Conservation (phyloP, 495 filamentous ascomycete species). For the Paragyromitra xinjiangensis region DNA sequence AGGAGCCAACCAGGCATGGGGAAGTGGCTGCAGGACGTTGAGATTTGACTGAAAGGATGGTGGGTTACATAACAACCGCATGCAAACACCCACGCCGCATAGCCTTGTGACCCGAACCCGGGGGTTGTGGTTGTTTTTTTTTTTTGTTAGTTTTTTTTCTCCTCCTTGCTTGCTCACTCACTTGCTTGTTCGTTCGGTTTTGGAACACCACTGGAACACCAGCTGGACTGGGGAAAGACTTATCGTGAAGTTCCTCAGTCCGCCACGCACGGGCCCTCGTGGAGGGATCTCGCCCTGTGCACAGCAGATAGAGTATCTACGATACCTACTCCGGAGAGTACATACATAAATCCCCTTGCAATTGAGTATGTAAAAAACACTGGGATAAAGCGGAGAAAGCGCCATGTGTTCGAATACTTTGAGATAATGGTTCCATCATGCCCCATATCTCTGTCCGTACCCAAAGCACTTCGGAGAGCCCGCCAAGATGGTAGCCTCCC, state of each 20-base stretch:
- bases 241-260: slow-evolving; percentile 34
- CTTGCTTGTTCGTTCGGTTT: slow-evolving; percentile 23
- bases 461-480: slow-evolving; percentile 6
- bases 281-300: background rate
- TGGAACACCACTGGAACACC: slow-evolving; percentile 9
- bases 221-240: slow-evolving; percentile 19
- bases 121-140: slow-evolving; percentile 42
- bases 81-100: slow-evolving; percentile 42
- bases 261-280: slow-evolving; percentile 31
- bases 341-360: slow-evolving; percentile 7
- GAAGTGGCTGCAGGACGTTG: slow-evolving; percentile 41
- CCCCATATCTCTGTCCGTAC: slow-evolving; percentile 4
- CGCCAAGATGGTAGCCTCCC: slow-evolving; percentile 39
- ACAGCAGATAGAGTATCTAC: background rate
- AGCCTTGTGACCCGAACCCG: slow-evolving; percentile 52
- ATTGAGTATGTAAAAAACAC: slow-evolving; percentile 14
- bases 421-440: slow-evolving; percentile 34
- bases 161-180: background rate
- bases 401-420: slow-evolving; percentile 20
- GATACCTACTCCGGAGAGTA: slow-evolving; percentile 3
- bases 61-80: slow-evolving; percentile 45
- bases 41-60: slow-evolving; percentile 39
- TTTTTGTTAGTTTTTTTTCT: slow-evolving; percentile 8
- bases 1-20: slow-evolving; percentile 39
- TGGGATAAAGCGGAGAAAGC: slow-evolving; percentile 25